These are phyloP conservation scores for Gossypium schwendimanii DNA, from an alignment of 441 rosid genomes.

Conservation along the genomic window DNA sequence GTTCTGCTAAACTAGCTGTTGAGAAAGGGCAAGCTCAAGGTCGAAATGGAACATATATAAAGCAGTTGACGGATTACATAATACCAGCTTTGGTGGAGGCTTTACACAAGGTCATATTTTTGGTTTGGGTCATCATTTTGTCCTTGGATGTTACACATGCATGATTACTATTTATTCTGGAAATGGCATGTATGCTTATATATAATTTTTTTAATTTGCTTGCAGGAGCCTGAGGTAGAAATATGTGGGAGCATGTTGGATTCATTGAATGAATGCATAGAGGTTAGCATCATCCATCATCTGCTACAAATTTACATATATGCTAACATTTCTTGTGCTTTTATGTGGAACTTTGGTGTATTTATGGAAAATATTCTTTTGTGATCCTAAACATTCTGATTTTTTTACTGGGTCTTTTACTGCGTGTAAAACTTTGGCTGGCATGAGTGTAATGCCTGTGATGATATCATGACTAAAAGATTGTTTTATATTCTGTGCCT, in stretches of 20 bases:
- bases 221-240: slow-evolving; percentile 62
- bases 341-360: not conserved
- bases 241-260: slow-evolving; percentile 56
- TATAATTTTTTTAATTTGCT: slow-evolving; percentile 4
- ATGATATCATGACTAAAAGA: not conserved
- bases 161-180: not conserved
- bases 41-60: slow-evolving; percentile 42
- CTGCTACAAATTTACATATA: not conserved
- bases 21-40: slow-evolving; percentile 59
- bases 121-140: not conserved
- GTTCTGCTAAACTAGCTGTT: slow-evolving; percentile 55
- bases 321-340: not conserved
- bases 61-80: slow-evolving; percentile 53
- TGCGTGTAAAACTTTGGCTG: not conserved
- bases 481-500: not conserved
- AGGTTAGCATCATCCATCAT: slow-evolving; percentile 30
- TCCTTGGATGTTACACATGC: not conserved
- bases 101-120: slow-evolving; percentile 42
- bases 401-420: not conserved
- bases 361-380: not conserved
- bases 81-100: slow-evolving; percentile 53
- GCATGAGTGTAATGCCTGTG: not conserved
- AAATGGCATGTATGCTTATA: not conserved
- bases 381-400: not conserved
- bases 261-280: slow-evolving; percentile 49